A percentile compares a stretch with the other conserved stretches of the same genome.
These are phyloP conservation scores for Cyclotella atomus DNA, from an alignment of 108 stramenopile genomes.

Conservation along the genomic window DNA sequence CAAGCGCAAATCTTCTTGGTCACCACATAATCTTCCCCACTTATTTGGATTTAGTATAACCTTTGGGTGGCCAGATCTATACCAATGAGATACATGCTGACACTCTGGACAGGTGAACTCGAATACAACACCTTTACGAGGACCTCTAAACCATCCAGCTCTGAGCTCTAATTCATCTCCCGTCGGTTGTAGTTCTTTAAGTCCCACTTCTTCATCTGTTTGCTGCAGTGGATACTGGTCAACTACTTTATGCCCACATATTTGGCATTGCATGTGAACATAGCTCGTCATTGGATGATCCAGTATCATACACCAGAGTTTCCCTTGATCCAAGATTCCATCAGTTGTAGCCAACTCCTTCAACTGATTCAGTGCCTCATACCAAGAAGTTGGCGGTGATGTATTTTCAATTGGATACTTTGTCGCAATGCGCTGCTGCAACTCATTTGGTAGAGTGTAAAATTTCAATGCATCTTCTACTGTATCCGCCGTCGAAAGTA, in stretches of 20 bases:
- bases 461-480: conserved; percentile 51
- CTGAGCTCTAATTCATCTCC: conserved; percentile 34
- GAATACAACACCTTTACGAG: conserved; percentile 30
- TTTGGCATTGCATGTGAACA: conserved; percentile 55
- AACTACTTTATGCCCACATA: conserved; percentile 44
- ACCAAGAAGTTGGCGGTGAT: conserved; percentile 40
- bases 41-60: conserved; percentile 47
- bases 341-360: neutral
- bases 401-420: conserved; percentile 12
- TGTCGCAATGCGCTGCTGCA: conserved; percentile 21
- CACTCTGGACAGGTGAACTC: conserved; percentile 41
- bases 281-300: conserved; percentile 58
- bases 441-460: conserved; percentile 22
- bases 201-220: conserved; percentile 42
- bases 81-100: conserved; percentile 34
- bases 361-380: conserved; percentile 43
- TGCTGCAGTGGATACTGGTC: conserved; percentile 24
- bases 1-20: conserved; percentile 55
- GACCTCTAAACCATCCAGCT: conserved; percentile 54
- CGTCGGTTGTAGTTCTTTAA: conserved; percentile 35
- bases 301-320: conserved; percentile 46
- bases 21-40: conserved; percentile 56
- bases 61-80: conserved; percentile 48
- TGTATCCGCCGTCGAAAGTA: conserved; percentile 11
- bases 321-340: conserved; percentile 1